Base-by-base conservation (phyloP, 805 yeast genomes). In the Yarrowia bubula region DNA sequence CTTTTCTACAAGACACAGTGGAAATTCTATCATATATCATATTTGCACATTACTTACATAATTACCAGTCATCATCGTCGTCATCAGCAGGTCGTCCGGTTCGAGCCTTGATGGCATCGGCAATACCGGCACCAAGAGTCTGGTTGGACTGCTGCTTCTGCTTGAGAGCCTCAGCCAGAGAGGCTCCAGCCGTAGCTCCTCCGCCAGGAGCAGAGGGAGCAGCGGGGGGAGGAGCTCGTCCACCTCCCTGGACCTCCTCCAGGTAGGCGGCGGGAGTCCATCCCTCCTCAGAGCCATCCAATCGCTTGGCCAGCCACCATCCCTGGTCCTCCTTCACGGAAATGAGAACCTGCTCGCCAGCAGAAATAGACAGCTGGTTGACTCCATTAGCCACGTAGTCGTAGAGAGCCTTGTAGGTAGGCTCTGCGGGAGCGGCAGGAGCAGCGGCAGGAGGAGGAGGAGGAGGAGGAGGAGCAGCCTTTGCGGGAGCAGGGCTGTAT, bases 221-320 rank as follows among this genome's bases (percentile, higher is more conserved):
- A 14, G 72, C 71, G 28, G 70, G 70, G 13, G 71, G 71, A 7
- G 70, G 66, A 32, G 70, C 67, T 22, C 28, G 28, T 22, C 28
- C 28, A 7, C 71, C 65, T 4, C 70, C 48, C 13, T 69, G 65
- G 14, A 48, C 67, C 58, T 66, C 66, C 67, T 79, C 85, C 72
- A 93, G 85, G 74, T 92, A 95, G n/a, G 92, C 89, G 22, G 95
- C 88, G 13, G 99, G 99, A 11, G 95, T 93, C 99, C 99, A 95
- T 5, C 99, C 99, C 74, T 92, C 95, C 65, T 79, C 83, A 0
- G 87, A 73, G 44, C 89, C 95, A 71, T 88, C 92, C 67, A 87
- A 74, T 38, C 85, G 80, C 74, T 88, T 89, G 9, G 92, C 98
- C 66, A 95, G 80, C 71, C 96, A 93, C 99, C 99, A 95, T 15